Evolutionary conservation across 352 stramenopile species (phyloP), one percentile per base, ranked within the genome.

Genomic region (Peronospora farinosa): DNA sequence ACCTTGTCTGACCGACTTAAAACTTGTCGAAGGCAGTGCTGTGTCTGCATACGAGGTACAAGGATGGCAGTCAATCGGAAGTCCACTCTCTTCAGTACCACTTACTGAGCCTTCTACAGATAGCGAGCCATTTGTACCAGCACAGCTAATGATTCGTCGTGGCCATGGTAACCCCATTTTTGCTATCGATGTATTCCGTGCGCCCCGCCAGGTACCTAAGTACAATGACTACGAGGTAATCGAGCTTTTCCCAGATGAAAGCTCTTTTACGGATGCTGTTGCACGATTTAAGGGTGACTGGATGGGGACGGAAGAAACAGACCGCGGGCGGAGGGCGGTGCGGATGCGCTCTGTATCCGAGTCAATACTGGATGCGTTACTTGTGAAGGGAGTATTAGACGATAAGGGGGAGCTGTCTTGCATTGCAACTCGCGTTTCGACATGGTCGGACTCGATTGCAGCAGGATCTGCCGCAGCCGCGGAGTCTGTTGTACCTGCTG

Each of bases 141-240:
- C 76, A 10, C 67, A 88, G 7, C 49, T 94, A 12, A 78, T 92
- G 66, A 48, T 92, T 37, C 79, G 79, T 25, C 65, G 84, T 37
- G 84, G 84, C 2, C 82, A 93, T 32, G 84, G 84, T 2, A 93
- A 93, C 30, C 84, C 84, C 5, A 91, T 95, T 46, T 90, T 91
- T 25, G 82, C 80, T 1, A 69, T 95, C 44, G 84, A 95, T 48
- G 84, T 95, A 6, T 95, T 92, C 46, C 78, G 84, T 30, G 78
- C 82, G 5, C 84, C 84, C 19, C 72, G 80, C 9, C 74, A 87
- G 70, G 80, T 95, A 15, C 84, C 84, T 7, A 86, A 88, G 35
- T 95, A 92, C 57, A 89, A 89, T 30, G 82, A 95, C 43, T 95
- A 95, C 54, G 84, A 95, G 54, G 76, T 91, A 9, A 92, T 93